Evolutionary conservation across 1,284 basidiomycete genomes (phyloP), one percentile per base, ranked within the genome.

Genomic region (Boletellus deceptivus): DNA sequence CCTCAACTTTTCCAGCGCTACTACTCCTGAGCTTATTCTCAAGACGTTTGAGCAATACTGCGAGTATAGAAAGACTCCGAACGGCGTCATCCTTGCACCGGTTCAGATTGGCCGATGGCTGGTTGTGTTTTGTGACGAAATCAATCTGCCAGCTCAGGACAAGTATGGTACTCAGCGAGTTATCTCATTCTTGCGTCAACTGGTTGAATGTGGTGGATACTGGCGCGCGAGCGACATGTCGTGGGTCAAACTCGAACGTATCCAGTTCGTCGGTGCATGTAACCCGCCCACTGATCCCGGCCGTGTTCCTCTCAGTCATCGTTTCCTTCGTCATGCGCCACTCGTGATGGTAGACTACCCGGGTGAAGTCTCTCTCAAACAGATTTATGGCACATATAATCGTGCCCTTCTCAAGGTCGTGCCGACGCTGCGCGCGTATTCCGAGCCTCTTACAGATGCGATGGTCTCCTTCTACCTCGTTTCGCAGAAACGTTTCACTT

Each of bases 11-110:
- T 99, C 98, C 38, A 97, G 93, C 67, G 97, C 97, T 13, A 99
- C 98, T 0, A 98, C 95, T 0, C 96, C 97, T 0, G 95, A 98
- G 67, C 80, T 99, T 38, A 95, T 99, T 57, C 82, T 99, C 62
- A 99, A 98, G 80, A 99, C 96, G 2, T 99, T 99, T 67, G 97
- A 99, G 71, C 97, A 99, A 73, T 98, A 99, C 68, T 99, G 97
- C 76, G 97, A 99, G 72, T 98, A 98, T 68, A 83, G 93, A 55
- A 98, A 99, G 74, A 99, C 97, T 6, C 93, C 96, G 0, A 98
- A 95, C 62, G 98, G 97, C 16, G 90, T 97, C 36, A 84, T 98
- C 36, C 83, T 99, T 48, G 87, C 95, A 2, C 97, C 97, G 7
- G 75, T 88, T 1, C 95, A 98, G 68, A 95, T 98, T 55, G 96